A percentile compares a stretch with the other conserved stretches of the same genome.
phyloP scores from a whole-genome alignment of 2,329 filamentous ascomycete genomes.

The Fonsecaea nubica region DNA sequence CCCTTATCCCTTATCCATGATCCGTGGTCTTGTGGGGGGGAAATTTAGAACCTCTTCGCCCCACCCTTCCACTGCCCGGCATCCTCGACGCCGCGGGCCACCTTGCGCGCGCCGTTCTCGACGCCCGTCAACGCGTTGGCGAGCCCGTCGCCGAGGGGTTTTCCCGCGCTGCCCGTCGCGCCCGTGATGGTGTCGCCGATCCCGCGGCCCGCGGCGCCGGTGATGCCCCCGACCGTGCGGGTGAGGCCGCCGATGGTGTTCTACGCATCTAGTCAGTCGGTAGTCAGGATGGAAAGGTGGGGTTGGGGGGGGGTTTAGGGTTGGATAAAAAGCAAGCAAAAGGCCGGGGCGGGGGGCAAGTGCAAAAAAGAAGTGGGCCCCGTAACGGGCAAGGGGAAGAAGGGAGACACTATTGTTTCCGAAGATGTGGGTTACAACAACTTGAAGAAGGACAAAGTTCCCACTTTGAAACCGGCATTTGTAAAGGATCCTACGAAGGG shows the following conservation, averaged over 20 bases:
- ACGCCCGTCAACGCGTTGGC: slow-evolving; percentile 61
- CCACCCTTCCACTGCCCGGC: slow-evolving; percentile 61
- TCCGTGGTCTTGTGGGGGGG: too few species aligned
- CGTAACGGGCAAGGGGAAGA: slow-evolving; percentile 82
- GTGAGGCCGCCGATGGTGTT: slow-evolving; percentile 63
- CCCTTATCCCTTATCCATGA: not conserved
- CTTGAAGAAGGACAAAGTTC: slow-evolving; percentile 83
- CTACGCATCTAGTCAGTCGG: slow-evolving; percentile 1
- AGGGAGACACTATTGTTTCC: slow-evolving; percentile 78
- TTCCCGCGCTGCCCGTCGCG: slow-evolving; percentile 61
- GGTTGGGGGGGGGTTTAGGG: too few species aligned
- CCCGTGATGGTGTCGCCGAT: slow-evolving; percentile 63
- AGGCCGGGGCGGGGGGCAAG: slow-evolving; percentile 79
- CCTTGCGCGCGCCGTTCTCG: slow-evolving; percentile 57
- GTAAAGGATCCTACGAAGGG: slow-evolving; percentile 77
- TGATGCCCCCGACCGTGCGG: slow-evolving; percentile 60
- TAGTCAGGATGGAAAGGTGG: not conserved
- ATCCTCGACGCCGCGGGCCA: slow-evolving; percentile 63
- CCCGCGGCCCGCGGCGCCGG: slow-evolving; percentile 64
- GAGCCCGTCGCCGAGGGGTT: slow-evolving; percentile 63
- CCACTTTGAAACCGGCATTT: slow-evolving; percentile 89
- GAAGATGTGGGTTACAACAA: slow-evolving; percentile 90
- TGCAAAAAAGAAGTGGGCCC: slow-evolving; percentile 91
- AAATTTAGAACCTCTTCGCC: slow-evolving; percentile 25
- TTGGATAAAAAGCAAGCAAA: too few species aligned